A percentile compares a stretch with the other conserved stretches of the same genome.
phyloP scores from a whole-genome alignment of 2,329 filamentous ascomycete species.

The Passalora sequoiae region DNA sequence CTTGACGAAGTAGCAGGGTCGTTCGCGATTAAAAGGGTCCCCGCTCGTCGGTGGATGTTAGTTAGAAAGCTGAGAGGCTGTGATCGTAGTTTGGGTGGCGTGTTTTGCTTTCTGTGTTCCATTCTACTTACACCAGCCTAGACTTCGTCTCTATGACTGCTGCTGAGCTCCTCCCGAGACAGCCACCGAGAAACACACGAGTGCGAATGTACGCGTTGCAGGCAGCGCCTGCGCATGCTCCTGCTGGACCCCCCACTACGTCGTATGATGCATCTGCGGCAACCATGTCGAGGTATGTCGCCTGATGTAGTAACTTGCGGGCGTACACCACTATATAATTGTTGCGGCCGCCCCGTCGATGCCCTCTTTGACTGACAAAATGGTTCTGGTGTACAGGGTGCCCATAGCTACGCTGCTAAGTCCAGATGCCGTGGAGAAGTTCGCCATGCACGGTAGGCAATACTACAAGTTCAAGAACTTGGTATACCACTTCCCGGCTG shows the following conservation, averaged over 20 bases:
- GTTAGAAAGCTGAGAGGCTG: not conserved
- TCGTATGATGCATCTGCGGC: conserved; percentile 11
- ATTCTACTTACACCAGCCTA: not conserved
- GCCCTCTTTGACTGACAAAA: not conserved
- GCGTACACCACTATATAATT: not conserved
- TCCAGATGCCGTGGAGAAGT: conserved; percentile 18
- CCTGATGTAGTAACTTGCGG: conserved; percentile 1
- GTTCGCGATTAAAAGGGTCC: conserved; percentile 5
- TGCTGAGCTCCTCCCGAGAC: conserved; percentile 1
- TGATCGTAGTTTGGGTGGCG: conserved; percentile 15
- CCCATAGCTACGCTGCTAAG: conserved; percentile 23
- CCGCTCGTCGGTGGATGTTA: too few species aligned
- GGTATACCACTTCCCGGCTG: conserved; percentile 22
- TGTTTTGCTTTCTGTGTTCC: conserved; percentile 15
- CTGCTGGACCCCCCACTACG: conserved; percentile 6
- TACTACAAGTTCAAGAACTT: conserved; percentile 21
- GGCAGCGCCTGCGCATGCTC: conserved; percentile 12
- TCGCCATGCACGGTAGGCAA: conserved; percentile 16
- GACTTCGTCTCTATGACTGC: conserved; percentile 5
- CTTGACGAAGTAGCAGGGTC: not conserved
- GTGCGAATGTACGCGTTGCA: conserved; percentile 21
- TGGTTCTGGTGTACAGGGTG: conserved; percentile 11
- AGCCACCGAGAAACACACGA: conserved; percentile 1
- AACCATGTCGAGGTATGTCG: conserved; percentile 22
- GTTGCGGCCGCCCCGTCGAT: not conserved